A percentile compares a stretch with the other conserved stretches of the same genome.
phyloP scores from a whole-genome alignment of 495 filamentous ascomycete species.

The Cairneyella variabilis region DNA sequence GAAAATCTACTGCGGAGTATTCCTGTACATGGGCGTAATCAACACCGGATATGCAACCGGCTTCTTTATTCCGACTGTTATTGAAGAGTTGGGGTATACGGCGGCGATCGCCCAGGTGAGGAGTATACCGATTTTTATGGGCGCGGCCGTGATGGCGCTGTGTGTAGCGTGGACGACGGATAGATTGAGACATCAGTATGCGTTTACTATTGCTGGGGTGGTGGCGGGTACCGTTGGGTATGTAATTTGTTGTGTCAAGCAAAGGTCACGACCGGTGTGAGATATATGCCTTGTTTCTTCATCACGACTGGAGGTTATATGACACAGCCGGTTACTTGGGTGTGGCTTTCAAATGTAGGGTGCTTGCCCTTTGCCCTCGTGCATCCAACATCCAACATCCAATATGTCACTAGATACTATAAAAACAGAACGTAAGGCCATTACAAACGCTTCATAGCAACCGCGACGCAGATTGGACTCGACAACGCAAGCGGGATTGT shows the following conservation, averaged over 20 bases:
- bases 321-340: conserved; percentile 33
- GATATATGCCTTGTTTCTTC: conserved; percentile 39
- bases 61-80: conserved; percentile 55
- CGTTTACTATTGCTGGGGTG: conserved; percentile 43
- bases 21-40: conserved; percentile 33
- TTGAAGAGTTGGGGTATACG: conserved; percentile 53
- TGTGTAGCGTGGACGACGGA: conserved; percentile 39
- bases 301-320: conserved; percentile 34
- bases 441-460: conserved; percentile 57
- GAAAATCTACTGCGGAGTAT: conserved; percentile 49
- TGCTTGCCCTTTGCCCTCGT: conserved; percentile 37
- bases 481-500: conserved; percentile 56
- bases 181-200: conserved; percentile 37
- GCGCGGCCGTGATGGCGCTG: conserved; percentile 40
- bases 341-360: conserved; percentile 31
- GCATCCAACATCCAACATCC: conserved; percentile 68
- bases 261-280: conserved; percentile 23
- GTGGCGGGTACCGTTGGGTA: conserved; percentile 43
- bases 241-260: conserved; percentile 39
- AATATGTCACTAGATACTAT: neutral
- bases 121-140: conserved; percentile 52
- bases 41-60: conserved; percentile 45
- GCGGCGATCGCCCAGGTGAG: conserved; percentile 47
- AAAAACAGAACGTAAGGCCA: conserved; percentile 56
- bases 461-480: conserved; percentile 51